These are phyloP conservation scores for Malus domestica DNA, from an alignment of 306 rosid genomes.

Conservation along the genomic window ASM211411v1 NC_041796.1:683001-683500, in stretches of 20 bases:
- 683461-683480: background rate
- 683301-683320: conserved; percentile 38
- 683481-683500: background rate
- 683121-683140: background rate
- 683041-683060: background rate
- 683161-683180: background rate
- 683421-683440: conserved; percentile 56
- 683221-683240: conserved; percentile 51
- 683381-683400: conserved; percentile 67
- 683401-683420: conserved; percentile 45
- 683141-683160: background rate
- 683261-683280: conserved; percentile 74
- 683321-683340: conserved; percentile 46
- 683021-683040: too few relatives aligned
- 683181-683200: background rate
- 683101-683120: background rate
- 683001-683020: too few relatives aligned
- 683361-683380: conserved; percentile 70
- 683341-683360: conserved; percentile 53
- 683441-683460: conserved; percentile 67
- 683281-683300: conserved; percentile 74
- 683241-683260: conserved; percentile 62
- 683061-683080: background rate
- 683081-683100: background rate
- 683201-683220: background rate